Evolutionary conservation across 2,329 filamentous ascomycete species (phyloP), one percentile per base, ranked within the genome.

Genomic region (Cladosporium austrohemisphaericum): DNA sequence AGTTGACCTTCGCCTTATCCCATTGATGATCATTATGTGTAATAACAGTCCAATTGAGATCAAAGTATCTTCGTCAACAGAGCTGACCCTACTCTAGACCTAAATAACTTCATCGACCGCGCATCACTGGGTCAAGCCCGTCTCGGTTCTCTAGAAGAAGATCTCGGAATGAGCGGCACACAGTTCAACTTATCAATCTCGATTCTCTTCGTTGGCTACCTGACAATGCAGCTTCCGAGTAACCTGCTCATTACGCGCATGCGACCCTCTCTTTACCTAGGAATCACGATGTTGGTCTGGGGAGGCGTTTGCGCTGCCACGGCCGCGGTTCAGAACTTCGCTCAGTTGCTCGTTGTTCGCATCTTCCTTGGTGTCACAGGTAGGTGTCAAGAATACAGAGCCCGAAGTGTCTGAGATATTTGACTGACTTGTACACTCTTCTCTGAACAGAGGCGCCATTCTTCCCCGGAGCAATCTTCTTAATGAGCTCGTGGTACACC

Each of bases 11-110:
- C 77, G 84, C 38, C 51, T 88, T 66, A 71, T 88, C 49, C 84
- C 84, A 0, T 81, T 82, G 69, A 71, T 88, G 52, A 79, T 88
- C 40, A 63, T 88, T 53, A 85, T 88, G 69, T 88, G 87, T 61
- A 16, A 13, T 19, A 5, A 38, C 5, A 10, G n/a, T 13, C 9
- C 13, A 23, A n/a, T 1, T 9, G 3, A n/a, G n/a, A n/a, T n/a
- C n/a, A n/a, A n/a, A n/a, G n/a, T n/a, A n/a, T n/a, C n/a, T n/a
- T n/a, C n/a, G n/a, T n/a, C n/a, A n/a, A n/a, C n/a, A n/a, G n/a
- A n/a, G n/a, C n/a, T n/a, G n/a, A n/a, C n/a, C n/a, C n/a, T n/a
- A n/a, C n/a, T n/a, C n/a, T n/a, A n/a, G n/a, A 40, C 22, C 85
- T 88, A 63, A 75, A 85, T 71, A 88, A 89, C 68, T 88, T 87